phyloP scores from a whole-genome alignment of 768 basidiomycete species.

The Mycena rosella region DNA sequence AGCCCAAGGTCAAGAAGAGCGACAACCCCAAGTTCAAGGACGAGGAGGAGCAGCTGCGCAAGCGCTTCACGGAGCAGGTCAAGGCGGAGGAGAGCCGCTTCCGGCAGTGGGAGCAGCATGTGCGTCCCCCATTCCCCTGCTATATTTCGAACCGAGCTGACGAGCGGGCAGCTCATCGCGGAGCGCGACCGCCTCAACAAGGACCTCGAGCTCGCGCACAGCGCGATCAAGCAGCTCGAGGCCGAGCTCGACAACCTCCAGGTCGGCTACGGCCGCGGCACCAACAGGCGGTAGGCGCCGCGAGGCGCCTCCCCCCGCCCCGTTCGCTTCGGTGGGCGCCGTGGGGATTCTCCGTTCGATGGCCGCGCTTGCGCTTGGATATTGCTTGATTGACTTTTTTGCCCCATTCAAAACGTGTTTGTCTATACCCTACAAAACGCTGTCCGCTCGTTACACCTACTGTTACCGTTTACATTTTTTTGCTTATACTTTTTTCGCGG shows the following conservation, averaged over 20 bases:
- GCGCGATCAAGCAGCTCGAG: slow-evolving; percentile 92
- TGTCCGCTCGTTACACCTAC: slow-evolving; percentile 30
- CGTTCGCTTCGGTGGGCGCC: too few relatives aligned
- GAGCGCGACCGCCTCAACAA: slow-evolving; percentile 99
- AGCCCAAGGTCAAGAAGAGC: slow-evolving; percentile 97
- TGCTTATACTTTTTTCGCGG: neutral
- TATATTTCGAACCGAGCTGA: slow-evolving; percentile 29
- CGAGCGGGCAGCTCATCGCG: slow-evolving; percentile 86
- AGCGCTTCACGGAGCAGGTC: slow-evolving; percentile 99
- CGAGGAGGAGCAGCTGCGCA: slow-evolving; percentile 96
- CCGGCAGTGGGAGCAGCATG: slow-evolving; percentile 99
- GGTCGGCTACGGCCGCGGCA: slow-evolving; percentile 85
- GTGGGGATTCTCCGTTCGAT: too few relatives aligned
- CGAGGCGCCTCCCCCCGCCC: neutral
- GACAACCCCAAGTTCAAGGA: slow-evolving; percentile 99
- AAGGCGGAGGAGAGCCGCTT: slow-evolving; percentile 98
- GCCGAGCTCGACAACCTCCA: slow-evolving; percentile 91
- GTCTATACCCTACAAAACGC: slow-evolving; percentile 28
- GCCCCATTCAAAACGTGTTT: slow-evolving; percentile 30
- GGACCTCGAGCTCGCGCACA: slow-evolving; percentile 94
- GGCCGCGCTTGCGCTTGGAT: too few relatives aligned
- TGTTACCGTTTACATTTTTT: neutral
- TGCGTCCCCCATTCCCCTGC: slow-evolving; percentile 59
- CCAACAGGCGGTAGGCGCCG: slow-evolving; percentile 66
- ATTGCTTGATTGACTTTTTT: neutral